These are phyloP conservation scores for Xerocomus spinulosus DNA, from an alignment of 768 basidiomycete genomes.

Conservation along the genomic window DNA sequence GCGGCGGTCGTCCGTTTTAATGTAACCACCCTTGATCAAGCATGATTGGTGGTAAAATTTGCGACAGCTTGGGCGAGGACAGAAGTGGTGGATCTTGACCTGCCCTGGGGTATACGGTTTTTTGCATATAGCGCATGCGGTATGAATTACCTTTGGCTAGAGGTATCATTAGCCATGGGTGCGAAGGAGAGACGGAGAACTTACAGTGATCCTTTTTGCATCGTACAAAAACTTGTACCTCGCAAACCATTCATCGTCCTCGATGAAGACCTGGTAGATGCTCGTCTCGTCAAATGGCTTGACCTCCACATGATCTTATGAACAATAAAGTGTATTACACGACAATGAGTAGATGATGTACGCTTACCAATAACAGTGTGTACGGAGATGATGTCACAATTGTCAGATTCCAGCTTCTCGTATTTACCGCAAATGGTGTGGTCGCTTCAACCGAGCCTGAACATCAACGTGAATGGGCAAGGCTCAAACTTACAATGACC, in stretches of 20 bases:
- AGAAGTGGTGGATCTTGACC: conserved; percentile 48
- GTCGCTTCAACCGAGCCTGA: conserved; percentile 32
- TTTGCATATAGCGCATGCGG: conserved; percentile 41
- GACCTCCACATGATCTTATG: conserved; percentile 34
- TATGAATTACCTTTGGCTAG: conserved; percentile 40
- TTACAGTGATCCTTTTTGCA: conserved; percentile 34
- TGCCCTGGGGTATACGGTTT: conserved; percentile 44
- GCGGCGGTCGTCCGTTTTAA: conserved; percentile 20
- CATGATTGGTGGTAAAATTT: conserved; percentile 48
- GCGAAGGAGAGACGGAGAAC: conserved; percentile 7
- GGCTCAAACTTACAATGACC: conserved; percentile 44
- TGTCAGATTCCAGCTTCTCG: conserved; percentile 50
- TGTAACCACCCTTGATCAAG: conserved; percentile 29
- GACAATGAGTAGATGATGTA: neutral
- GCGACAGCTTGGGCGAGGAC: conserved; percentile 47
- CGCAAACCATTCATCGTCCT: conserved; percentile 40
- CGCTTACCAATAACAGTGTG: conserved; percentile 43
- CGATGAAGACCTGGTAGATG: conserved; percentile 38
- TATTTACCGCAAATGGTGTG: conserved; percentile 36
- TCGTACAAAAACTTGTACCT: conserved; percentile 42
- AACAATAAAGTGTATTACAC: too few relatives aligned
- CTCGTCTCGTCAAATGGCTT: conserved; percentile 36
- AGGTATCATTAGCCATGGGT: neutral
- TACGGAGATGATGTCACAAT: conserved; percentile 43
- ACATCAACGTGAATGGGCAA: neutral